Evolutionary conservation across 306 rosid species (phyloP), one percentile per base, ranked within the genome.

Genomic region (Alnus rubra): DNA sequence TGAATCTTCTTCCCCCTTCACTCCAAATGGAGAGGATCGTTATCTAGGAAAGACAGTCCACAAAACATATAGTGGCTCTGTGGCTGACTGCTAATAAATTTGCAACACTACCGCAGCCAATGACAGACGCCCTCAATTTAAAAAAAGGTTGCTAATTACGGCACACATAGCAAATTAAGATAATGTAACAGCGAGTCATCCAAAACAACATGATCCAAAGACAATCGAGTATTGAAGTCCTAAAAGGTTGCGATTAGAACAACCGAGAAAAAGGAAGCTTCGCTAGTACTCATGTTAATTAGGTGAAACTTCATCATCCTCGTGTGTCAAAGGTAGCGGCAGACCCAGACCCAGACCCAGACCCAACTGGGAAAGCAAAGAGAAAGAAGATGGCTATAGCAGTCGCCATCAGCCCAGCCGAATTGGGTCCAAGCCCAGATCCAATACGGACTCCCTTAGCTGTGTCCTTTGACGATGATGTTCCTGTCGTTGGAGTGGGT

Each of bases 341-440:
- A 28, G 65, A 55, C 35, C 76, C 30, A 33, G 37, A 33, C 35
- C 76, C 30, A 33, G 37, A 33, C 37, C 2, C 2, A 47, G 62
- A 79, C 44, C 76, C 56, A 30, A 76, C 54, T n/a, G 92, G 85
- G 67, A 86, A 55, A 3, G 87, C 84, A 35, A 51, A 11, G 45
- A 88, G 23, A 31, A 78, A 30, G 28, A 82, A 9, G 75, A 89
- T 78, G 55, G 83, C 76, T 58, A 84, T 9, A 55, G 76, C 86
- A 84, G 84, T 16, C n/a, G 74, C 51, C 60, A 81, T 23, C 23
- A 86, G 16, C 1, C 78, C 75, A 1, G 33, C 76, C 6, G 69
- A 45, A 1, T 63, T 74, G 5, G 94, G 79, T 39, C 52, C 81
- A n/a, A 73, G 75, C 65, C 23, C 44, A 16, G 33, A 51, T 59